phyloP scores from a whole-genome alignment of 768 basidiomycete genomes.

The Panaeolus papilionaceus region DNA sequence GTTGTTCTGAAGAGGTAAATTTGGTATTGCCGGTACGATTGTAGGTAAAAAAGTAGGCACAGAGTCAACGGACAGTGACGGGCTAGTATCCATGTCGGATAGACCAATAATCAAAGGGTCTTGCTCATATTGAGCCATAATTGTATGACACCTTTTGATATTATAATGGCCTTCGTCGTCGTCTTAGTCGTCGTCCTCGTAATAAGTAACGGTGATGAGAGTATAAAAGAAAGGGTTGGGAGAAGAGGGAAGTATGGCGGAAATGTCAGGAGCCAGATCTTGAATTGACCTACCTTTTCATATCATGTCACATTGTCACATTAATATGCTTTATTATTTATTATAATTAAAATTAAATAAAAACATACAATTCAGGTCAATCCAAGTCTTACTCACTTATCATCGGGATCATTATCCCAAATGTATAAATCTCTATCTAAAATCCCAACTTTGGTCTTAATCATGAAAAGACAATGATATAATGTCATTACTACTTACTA shows the following conservation, averaged over 20 bases:
- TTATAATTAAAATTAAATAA: neutral
- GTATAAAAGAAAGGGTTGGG: slow-evolving; percentile 17
- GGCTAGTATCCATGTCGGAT: slow-evolving; percentile 44
- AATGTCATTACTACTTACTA: too few species aligned
- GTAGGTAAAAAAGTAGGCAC: slow-evolving; percentile 27
- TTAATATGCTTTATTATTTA: neutral
- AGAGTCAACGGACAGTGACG: slow-evolving; percentile 31
- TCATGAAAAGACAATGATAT: neutral
- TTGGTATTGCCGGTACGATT: slow-evolving; percentile 29
- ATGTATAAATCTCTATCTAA: too few species aligned
- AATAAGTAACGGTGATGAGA: slow-evolving; percentile 3
- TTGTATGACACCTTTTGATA: neutral
- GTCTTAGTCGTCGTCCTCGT: neutral
- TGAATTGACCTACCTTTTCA: neutral
- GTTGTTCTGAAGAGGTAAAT: slow-evolving; percentile 30
- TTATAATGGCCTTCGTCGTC: neutral
- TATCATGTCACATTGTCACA: slow-evolving; percentile 17
- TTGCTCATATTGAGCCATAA: slow-evolving; percentile 40
- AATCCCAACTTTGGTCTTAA: neutral
- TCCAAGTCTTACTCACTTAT: too few species aligned
- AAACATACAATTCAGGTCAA: neutral
- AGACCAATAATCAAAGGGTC: slow-evolving; percentile 34
- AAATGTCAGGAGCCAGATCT: slow-evolving; percentile 26
- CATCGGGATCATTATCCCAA: neutral
- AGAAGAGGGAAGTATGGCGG: slow-evolving; percentile 22